These are phyloP conservation scores for Globisporangium paroecandrum DNA, from an alignment of 352 stramenopile genomes.

Conservation along the genomic window DNA sequence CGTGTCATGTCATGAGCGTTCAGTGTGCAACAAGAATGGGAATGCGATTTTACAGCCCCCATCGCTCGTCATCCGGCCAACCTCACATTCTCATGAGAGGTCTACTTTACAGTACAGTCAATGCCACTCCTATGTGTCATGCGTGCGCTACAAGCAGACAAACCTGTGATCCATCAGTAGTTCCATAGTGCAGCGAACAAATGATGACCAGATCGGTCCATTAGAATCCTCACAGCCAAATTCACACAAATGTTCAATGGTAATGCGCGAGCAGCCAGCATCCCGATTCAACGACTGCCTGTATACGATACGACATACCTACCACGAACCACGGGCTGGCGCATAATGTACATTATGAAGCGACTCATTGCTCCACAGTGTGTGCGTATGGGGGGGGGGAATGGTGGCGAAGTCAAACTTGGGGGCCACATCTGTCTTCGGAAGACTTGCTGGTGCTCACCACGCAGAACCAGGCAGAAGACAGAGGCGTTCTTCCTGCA, in stretches of 20 bases:
- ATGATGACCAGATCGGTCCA: background rate
- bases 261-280: too few relatives aligned
- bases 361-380: background rate
- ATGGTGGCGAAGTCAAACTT: background rate
- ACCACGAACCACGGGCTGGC: too few relatives aligned
- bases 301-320: too few relatives aligned
- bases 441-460: too few relatives aligned
- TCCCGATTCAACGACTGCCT: too few relatives aligned
- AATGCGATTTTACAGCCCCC: background rate
- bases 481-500: too few relatives aligned
- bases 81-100: background rate
- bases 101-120: background rate
- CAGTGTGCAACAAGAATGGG: background rate
- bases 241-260: background rate
- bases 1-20: background rate
- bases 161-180: background rate
- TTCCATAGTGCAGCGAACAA: background rate
- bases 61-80: background rate
- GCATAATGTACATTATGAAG: background rate
- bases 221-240: background rate
- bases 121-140: too few relatives aligned
- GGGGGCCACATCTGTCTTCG: background rate
- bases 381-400: background rate
- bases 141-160: too few relatives aligned
- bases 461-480: too few relatives aligned